A percentile compares a stretch with the other conserved stretches of the same genome.
These are phyloP conservation scores for Venturia aucupariae DNA, from an alignment of 2,329 filamentous ascomycete genomes.

Conservation along the genomic window DNA sequence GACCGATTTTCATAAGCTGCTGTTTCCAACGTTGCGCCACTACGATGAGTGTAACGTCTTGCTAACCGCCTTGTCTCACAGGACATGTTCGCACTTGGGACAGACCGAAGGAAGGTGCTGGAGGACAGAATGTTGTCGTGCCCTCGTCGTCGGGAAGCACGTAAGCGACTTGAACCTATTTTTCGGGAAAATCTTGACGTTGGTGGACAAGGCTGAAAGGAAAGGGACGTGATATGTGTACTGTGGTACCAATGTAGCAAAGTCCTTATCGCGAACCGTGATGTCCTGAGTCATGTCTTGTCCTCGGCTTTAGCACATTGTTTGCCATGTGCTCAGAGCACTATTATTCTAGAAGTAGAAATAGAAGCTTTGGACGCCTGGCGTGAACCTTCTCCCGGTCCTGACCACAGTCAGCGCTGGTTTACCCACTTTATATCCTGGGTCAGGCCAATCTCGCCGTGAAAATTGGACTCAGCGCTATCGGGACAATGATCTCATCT, in stretches of 20 bases:
- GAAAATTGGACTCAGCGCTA: neutral
- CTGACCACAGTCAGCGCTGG: neutral
- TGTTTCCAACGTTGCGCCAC: neutral
- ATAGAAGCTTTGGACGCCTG: no score
- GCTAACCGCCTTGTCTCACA: constrained; percentile 25
- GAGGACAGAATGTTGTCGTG: constrained; percentile 22
- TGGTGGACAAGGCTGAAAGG: neutral
- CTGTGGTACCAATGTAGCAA: neutral
- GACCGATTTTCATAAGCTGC: neutral
- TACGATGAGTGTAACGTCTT: neutral
- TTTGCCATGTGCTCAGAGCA: neutral
- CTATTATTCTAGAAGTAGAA: no score
- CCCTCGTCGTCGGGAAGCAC: constrained; percentile 22
- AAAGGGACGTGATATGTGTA: neutral
- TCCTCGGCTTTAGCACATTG: neutral
- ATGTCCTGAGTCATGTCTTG: neutral
- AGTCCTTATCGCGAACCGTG: neutral
- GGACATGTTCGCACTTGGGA: constrained; percentile 70
- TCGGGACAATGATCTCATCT: constrained; percentile 2
- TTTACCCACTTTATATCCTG: neutral
- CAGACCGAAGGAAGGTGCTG: constrained; percentile 45
- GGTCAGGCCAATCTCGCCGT: neutral
- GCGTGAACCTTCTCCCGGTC: neutral
- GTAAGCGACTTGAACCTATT: neutral
- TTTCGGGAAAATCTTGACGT: neutral